A percentile compares a stretch with the other conserved stretches of the same genome.
Conservation (phyloP, 305 asterid species). For the Withania somnifera region DNA sequence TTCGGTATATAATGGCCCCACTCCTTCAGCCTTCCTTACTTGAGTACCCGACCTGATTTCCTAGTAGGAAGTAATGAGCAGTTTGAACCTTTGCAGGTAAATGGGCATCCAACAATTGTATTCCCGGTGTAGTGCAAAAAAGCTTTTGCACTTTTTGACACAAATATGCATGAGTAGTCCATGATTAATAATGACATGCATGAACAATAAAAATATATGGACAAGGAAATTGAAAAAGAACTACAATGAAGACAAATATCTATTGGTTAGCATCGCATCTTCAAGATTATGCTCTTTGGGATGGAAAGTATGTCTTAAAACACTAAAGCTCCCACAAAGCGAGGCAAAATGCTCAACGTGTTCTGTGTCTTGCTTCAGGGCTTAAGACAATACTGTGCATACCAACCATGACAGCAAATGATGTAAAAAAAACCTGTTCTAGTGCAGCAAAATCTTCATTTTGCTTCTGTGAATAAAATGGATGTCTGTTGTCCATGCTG, state of each 20-base stretch:
- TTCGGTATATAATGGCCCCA: neutral
- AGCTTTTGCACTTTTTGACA: too few relatives aligned
- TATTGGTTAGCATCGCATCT: neutral
- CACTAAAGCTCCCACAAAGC: neutral
- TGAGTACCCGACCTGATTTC: neutral
- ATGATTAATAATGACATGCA: neutral
- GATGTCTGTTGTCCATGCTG: constrained; percentile 25
- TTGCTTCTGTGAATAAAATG: constrained; percentile 52
- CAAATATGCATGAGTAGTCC: neutral
- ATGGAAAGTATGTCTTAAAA: neutral
- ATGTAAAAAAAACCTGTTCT: constrained; percentile 69
- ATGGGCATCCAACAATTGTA: neutral
- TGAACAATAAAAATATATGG: neutral
- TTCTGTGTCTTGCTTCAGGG: neutral
- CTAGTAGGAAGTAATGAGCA: neutral
- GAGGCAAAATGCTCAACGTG: neutral
- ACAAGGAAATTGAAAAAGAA: neutral
- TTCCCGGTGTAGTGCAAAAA: too few relatives aligned
- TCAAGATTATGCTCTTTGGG: neutral
- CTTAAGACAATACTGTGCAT: neutral
- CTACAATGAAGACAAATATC: neutral
- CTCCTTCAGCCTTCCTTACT: neutral
- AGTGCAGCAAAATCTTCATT: constrained; percentile 88
- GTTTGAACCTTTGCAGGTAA: neutral
- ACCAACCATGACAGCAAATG: constrained; percentile 1